These are phyloP conservation scores for Hyaloraphidium curvatum DNA, from an alignment of 192 early-diverging fungal genomes.

Conservation along the genomic window DNA sequence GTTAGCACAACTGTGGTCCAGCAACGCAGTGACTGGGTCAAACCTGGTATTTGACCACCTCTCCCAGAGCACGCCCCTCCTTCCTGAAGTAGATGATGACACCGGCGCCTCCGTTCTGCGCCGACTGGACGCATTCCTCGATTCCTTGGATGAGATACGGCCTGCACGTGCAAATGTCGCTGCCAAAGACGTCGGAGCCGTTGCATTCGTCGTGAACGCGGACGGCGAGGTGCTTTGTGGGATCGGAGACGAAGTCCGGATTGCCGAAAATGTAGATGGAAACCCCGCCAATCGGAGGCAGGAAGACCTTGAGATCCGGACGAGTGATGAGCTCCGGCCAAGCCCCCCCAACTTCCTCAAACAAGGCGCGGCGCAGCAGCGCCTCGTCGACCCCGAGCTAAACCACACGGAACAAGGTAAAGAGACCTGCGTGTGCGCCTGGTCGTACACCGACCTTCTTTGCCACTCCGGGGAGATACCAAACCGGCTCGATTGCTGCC, in stretches of 20 bases:
- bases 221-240: conserved; percentile 59
- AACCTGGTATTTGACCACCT: conserved; percentile 90
- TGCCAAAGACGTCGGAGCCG: conserved; percentile 71
- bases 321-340: conserved; percentile 87
- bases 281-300: conserved; percentile 83
- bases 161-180: conserved; percentile 51
- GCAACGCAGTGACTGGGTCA: no score
- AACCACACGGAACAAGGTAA: no score
- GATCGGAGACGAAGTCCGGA: conserved; percentile 58
- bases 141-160: conserved; percentile 52
- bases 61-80: conserved; percentile 82
- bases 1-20: no score
- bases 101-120: conserved; percentile 78
- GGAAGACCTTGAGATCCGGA: conserved; percentile 78
- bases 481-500: conserved; percentile 87
- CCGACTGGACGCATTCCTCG: conserved; percentile 69
- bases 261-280: conserved; percentile 88
- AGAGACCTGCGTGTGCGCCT: no score
- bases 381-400: conserved; percentile 78
- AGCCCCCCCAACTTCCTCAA: conserved; percentile 87
- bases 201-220: conserved; percentile 94
- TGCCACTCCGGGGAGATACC: conserved; percentile 85
- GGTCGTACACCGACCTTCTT: conserved; percentile 61
- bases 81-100: conserved; percentile 86
- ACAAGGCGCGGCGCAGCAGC: conserved; percentile 59